These are phyloP conservation scores for Theileria parva DNA, from an alignment of 169 alveolate genomes.

Conservation along the genomic window DNA sequence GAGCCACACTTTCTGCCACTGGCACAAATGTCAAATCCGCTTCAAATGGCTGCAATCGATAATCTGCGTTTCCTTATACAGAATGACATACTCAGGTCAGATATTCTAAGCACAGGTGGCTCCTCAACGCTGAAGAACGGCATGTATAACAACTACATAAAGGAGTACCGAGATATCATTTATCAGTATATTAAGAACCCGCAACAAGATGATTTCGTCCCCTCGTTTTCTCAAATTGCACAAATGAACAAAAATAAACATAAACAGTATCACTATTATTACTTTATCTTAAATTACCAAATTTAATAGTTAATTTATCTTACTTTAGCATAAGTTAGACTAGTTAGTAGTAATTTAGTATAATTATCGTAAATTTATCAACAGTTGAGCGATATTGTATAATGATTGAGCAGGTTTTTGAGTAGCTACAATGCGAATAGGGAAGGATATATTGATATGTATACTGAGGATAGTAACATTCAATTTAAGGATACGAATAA, in stretches of 20 bases:
- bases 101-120: neutral
- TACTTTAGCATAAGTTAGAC: no score
- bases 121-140: neutral
- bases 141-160: conserved; percentile 29
- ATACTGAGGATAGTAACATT: conserved; percentile 23
- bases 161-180: conserved; percentile 52
- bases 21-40: conserved; percentile 71
- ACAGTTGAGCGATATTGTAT: neutral
- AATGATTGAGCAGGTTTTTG: neutral
- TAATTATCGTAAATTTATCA: neutral
- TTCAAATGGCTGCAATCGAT: conserved; percentile 71
- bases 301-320: no score
- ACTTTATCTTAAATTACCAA: neutral
- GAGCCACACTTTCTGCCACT: conserved; percentile 87
- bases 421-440: neutral
- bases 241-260: conserved; percentile 5
- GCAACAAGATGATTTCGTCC: conserved; percentile 46
- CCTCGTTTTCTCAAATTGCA: conserved; percentile 35
- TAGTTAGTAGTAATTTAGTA: neutral
- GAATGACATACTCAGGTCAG: neutral
- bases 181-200: conserved; percentile 36
- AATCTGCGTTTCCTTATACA: conserved; percentile 66
- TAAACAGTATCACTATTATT: neutral
- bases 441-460: conserved; percentile 2
- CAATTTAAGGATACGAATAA: conserved; percentile 20